A percentile compares a stretch with the other conserved stretches of the same genome.
phyloP scores from a whole-genome alignment of 176 grass and related monocot species.

The Triticum aestivum region DNA sequence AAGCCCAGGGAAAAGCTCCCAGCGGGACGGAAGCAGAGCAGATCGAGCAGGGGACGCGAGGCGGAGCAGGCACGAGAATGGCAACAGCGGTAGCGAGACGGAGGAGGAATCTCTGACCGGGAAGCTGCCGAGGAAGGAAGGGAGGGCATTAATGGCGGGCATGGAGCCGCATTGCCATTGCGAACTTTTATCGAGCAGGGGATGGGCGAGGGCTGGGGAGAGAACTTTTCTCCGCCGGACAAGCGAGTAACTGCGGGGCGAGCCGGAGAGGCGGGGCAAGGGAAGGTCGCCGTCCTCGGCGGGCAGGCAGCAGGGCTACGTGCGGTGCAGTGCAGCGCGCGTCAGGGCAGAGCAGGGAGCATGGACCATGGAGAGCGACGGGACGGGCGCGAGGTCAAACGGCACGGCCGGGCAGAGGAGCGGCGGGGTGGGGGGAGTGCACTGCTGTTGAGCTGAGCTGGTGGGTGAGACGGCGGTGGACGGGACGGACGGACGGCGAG shows the following conservation, averaged over 20 bases:
- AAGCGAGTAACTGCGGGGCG: neutral
- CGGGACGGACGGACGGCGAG: neutral
- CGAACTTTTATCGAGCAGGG: slow-evolving; percentile 25
- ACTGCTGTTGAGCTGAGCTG: neutral
- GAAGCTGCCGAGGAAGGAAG: neutral
- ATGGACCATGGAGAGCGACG: neutral
- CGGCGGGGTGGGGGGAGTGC: neutral
- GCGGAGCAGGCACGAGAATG: no score
- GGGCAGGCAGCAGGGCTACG: neutral
- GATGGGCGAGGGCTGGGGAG: neutral
- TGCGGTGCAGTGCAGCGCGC: neutral
- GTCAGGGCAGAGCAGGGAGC: neutral
- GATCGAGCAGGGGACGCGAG: no score
- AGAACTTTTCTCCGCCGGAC: neutral
- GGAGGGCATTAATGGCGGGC: slow-evolving; percentile 3
- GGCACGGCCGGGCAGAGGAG: neutral
- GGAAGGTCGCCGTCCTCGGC: neutral
- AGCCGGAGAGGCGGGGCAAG: neutral
- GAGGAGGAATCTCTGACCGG: neutral
- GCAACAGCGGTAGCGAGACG: neutral
- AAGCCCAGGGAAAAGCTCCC: slow-evolving; percentile 14
- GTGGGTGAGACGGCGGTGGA: neutral
- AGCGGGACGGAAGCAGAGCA: slow-evolving; percentile 1
- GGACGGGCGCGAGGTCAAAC: slow-evolving; percentile 1
- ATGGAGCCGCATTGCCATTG: neutral